Conservation (phyloP, 805 yeast genomes). For the Yarrowia bubula region DNA sequence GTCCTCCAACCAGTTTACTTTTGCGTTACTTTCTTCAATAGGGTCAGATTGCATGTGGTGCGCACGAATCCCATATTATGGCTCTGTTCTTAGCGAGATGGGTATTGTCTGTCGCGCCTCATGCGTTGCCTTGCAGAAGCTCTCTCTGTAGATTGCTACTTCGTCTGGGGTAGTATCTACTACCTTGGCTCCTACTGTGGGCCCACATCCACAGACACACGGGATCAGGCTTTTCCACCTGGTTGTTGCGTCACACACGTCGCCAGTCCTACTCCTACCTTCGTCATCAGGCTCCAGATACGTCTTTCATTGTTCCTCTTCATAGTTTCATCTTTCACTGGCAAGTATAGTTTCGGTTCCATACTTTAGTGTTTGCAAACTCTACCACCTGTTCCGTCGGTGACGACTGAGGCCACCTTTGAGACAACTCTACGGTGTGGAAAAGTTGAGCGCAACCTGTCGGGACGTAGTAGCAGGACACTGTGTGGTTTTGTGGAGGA, state of each 20-base stretch:
- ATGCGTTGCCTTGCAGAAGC: constrained; percentile 5
- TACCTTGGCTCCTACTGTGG: background rate
- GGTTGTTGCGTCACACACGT: too few relatives aligned
- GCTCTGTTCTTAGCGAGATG: constrained; percentile 1
- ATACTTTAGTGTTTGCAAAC: background rate
- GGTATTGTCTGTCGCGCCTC: background rate
- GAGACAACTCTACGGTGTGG: background rate
- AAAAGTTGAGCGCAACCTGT: background rate
- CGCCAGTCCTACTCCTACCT: too few relatives aligned
- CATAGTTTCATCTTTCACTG: constrained; percentile 6
- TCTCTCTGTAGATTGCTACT: constrained; percentile 1
- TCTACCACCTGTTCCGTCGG: background rate
- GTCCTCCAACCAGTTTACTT: background rate
- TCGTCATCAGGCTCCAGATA: background rate
- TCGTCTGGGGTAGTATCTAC: background rate
- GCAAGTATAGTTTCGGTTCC: background rate
- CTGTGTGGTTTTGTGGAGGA: background rate
- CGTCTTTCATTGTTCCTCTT: background rate
- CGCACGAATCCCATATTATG: background rate
- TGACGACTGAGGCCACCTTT: constrained; percentile 7
- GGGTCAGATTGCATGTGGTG: background rate
- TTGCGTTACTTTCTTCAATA: constrained; percentile 1
- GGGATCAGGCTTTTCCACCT: too few relatives aligned
- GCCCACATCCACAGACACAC: too few relatives aligned
- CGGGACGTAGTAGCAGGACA: background rate